Conservation (phyloP, 495 filamentous ascomycete species). For the Penicillium canariense region DNA sequence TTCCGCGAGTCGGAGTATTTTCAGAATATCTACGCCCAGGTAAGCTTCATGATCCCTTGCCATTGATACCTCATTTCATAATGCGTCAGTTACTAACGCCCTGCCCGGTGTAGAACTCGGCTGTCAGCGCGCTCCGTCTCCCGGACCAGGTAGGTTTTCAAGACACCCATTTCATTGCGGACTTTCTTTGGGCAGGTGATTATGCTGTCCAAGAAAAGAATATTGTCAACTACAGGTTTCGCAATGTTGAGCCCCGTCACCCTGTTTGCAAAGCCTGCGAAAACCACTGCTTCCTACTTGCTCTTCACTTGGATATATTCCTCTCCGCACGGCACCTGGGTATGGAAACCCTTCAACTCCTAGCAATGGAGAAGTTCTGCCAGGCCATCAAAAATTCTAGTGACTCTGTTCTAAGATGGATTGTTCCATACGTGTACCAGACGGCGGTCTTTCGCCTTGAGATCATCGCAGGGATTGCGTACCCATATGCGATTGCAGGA, state of each 20-base stretch:
- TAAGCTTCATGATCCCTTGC: too few relatives aligned
- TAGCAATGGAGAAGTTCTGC: neutral
- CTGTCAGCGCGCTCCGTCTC: neutral
- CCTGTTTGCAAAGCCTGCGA: neutral
- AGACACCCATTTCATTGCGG: neutral
- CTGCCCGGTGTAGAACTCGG: too few relatives aligned
- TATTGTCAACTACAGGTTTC: neutral
- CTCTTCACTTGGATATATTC: neutral
- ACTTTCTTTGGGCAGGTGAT: constrained; percentile 1
- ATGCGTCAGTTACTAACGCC: too few relatives aligned
- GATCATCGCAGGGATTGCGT: too few relatives aligned
- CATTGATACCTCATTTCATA: too few relatives aligned
- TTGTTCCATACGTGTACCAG: neutral
- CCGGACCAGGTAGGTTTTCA: neutral
- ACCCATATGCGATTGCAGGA: neutral
- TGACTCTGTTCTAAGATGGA: neutral
- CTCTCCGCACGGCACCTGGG: constrained; percentile 1
- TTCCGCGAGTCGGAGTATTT: too few relatives aligned
- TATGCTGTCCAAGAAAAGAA: neutral
- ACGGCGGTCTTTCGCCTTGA: too few relatives aligned
- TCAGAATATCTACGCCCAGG: too few relatives aligned
- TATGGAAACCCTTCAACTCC: neutral
- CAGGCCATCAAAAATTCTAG: neutral
- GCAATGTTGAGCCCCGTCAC: neutral
- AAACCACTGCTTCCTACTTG: neutral